These are phyloP conservation scores for Tolypocladium amazonense DNA, from an alignment of 2,329 filamentous ascomycete genomes.

Conservation along the genomic window DNA sequence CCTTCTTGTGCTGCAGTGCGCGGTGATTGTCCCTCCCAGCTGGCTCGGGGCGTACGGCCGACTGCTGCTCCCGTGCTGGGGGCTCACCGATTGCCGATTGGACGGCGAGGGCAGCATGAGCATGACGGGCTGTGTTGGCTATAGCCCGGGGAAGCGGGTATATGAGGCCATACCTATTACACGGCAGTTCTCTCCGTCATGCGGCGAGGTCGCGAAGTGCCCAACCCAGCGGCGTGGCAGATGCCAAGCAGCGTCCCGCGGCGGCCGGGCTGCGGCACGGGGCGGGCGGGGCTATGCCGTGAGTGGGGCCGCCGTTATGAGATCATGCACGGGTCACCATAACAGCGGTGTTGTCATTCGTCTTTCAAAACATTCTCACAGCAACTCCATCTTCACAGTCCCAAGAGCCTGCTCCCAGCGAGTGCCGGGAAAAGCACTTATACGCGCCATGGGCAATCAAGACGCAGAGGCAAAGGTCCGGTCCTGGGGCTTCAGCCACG, in stretches of 20 bases:
- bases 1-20: neutral
- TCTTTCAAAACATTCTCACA: neutral
- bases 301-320: neutral
- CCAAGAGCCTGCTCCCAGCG: neutral
- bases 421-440: neutral
- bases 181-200: neutral
- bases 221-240: neutral
- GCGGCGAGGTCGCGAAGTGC: too few species aligned
- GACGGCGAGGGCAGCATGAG: neutral
- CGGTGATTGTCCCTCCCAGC: neutral
- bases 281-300: neutral
- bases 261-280: neutral
- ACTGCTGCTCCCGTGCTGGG: neutral
- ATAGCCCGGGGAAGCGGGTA: neutral
- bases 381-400: neutral
- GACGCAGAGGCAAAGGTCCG: slow-evolving; percentile 46
- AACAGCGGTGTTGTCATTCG: neutral
- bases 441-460: slow-evolving; percentile 14
- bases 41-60: neutral
- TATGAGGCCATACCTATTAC: neutral
- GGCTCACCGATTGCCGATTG: neutral
- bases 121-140: neutral
- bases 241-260: neutral
- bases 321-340: neutral
- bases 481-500: slow-evolving; percentile 57